Evolutionary conservation across 352 stramenopile species (phyloP).

Genomic region (Albugo candida): DNA sequence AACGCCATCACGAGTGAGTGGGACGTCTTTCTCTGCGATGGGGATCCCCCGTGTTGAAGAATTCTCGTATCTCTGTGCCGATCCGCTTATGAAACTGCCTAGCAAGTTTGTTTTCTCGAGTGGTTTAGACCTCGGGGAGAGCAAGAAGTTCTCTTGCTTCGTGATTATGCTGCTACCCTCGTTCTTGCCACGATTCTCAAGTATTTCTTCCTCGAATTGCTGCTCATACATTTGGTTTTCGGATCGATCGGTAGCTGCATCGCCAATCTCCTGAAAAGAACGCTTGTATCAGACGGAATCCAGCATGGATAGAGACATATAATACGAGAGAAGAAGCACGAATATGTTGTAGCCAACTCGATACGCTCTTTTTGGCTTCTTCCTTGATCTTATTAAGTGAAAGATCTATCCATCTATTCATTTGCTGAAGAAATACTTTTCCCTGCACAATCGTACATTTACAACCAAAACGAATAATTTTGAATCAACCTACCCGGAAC

Average conservation of each 20-base stretch:
- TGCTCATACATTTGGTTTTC: constrained; percentile 62
- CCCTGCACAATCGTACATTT: constrained; percentile 12
- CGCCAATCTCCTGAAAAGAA: constrained; percentile 24
- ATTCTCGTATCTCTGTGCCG: no score
- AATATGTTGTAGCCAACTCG: constrained; percentile 52
- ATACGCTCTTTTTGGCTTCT: constrained; percentile 38
- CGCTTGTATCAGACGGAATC: not conserved
- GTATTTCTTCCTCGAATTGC: constrained; percentile 54
- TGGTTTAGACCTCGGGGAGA: no score
- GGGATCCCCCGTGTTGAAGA: no score
- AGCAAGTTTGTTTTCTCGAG: no score
- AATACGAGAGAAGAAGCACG: constrained; percentile 29
- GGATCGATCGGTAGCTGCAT: constrained; percentile 40
- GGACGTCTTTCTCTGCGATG: constrained; percentile 21
- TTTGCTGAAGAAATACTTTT: constrained; percentile 51
- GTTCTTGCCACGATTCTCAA: constrained; percentile 31
- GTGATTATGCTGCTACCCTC: constrained; percentile 2
- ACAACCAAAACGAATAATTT: not conserved
- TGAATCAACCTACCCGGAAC: constrained; percentile 22
- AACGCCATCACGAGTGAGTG: constrained; percentile 37
- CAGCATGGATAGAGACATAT: not conserved
- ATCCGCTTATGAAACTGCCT: no score
- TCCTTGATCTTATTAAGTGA: constrained; percentile 56
- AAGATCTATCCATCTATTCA: constrained; percentile 63
- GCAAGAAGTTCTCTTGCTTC: not conserved